Base-by-base conservation (phyloP, 352 stramenopile species). In the Globisporangium carolinianum region DNA sequence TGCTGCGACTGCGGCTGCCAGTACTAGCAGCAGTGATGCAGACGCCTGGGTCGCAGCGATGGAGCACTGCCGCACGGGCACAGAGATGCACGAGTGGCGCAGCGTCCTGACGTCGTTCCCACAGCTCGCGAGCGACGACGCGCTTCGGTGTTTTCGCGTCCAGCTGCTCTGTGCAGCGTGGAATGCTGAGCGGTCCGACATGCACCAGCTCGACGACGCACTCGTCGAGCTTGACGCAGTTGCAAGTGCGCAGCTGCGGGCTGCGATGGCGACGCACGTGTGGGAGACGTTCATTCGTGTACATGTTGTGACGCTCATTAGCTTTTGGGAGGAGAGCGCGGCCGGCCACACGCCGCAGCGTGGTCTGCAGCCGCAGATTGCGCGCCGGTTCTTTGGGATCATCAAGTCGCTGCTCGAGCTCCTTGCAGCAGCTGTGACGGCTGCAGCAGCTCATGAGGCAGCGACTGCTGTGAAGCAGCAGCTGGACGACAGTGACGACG, bases 231-330 rank as follows among this genome's bases (percentile, higher is more conserved):
- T 91, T 5, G 76, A 89, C 39, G 70, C 68, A 35, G 47, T 91
- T 17, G 55, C 52, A 6, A 64, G 66, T 11, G 55, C 62, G 18
- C 62, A 65, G 46, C 47, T 90, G 17, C 76, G 76, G 66, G 64
- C 67, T n/a, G 79, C 80, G 4, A 86, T 94, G 71, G 71, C 72
- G 7, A 62, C 80, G 37, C 71, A 88, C 55, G 74, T 94, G 62
- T 94, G 84, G 84, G 84, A 94, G 46, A 75, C 63, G 63, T 92
- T 90, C 45, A 84, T 94, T 49, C 82, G 83, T 32, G 71, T 87
- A 3, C 84, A 94, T 58, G 80, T 94, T 6, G 71, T 86, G 51
- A 91, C 84, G 46, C 67, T 94, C 10, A 76, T 92, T 42, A 83
- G 71, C 9, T 94, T 89, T 64, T 94, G 82, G 82, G 79, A 92